Base-by-base conservation (phyloP, 1,139 yeast species). In the Sugiyamaella pinicola region DNA sequence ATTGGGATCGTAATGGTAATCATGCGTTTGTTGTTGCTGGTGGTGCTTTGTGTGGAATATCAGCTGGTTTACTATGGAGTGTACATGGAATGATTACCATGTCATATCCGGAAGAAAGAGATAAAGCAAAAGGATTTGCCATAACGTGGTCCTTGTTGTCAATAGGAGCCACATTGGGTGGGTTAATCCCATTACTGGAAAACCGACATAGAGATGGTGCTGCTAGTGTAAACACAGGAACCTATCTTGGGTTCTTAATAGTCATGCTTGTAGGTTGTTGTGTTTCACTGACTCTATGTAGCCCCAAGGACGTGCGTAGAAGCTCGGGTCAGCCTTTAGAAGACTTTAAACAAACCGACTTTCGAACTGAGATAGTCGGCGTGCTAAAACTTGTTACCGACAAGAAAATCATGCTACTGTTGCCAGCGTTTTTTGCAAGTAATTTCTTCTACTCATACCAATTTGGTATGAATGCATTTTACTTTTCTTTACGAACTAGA, bases 61-160 rank as follows among this genome's bases (percentile, higher is more conserved):
- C 58, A 7, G 61, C 61, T 8, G 61, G 59, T 12, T 31, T 58
- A 49, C 46, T 58, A 33, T 58, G 61, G 61, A 52, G 55, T 52
- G 61, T 56, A 4, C 59, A 58, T 22, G 61, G 60, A 13, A 56
- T 55, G 55, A 53, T 58, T n/a, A 50, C 58, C 15, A 52, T 55
- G 55, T 49, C 59, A 10, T 58, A 58, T 48, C 56, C 61, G 1
- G 58, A 57, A 40, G 59, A 56, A 37, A 48, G 50, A 26, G 55
- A 52, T 33, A 56, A 56, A 22, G 56, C 57, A 15, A 56, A 52
- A 29, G 51, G 49, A 7, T 56, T 56, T 41, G 59, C 59, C 13
- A 40, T 54, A 5, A 56, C 59, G 8, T 56, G 59, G 59, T 55
- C 59, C 4, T 29, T 57, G 39, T 44, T 57, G 28, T 55, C 60